These are phyloP conservation scores for Coniophora puteana DNA, from an alignment of 1,284 basidiomycete genomes.

Conservation along the genomic window DNA sequence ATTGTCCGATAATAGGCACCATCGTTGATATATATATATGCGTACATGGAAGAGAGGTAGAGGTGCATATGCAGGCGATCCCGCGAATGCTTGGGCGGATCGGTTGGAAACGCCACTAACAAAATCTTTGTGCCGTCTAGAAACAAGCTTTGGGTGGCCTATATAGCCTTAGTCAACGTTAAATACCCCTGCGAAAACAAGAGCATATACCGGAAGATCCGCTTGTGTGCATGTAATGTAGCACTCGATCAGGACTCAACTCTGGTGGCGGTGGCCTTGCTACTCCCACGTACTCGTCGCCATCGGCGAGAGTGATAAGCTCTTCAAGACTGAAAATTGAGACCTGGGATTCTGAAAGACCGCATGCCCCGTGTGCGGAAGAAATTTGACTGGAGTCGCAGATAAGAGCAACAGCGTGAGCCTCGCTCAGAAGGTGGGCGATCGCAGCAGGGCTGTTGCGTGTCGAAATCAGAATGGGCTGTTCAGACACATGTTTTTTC, in stretches of 20 bases:
- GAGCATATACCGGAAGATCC: not conserved
- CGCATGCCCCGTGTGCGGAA: not conserved
- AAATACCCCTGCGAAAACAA: not conserved
- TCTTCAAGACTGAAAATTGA: not conserved
- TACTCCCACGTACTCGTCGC: not conserved
- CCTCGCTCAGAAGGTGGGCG: not conserved
- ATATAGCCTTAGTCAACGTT: not conserved
- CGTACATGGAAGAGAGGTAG: not conserved
- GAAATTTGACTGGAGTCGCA: not conserved
- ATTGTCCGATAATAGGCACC: no score
- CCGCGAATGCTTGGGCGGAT: not conserved
- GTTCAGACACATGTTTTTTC: not conserved
- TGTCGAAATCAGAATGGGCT: not conserved
- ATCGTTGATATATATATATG: no score
- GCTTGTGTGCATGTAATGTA: not conserved
- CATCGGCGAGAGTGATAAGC: not conserved
- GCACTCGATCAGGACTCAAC: not conserved
- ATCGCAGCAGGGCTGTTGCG: not conserved
- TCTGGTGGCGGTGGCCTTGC: not conserved
- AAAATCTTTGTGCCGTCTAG: not conserved
- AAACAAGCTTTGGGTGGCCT: conserved; percentile 1
- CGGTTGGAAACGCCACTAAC: not conserved
- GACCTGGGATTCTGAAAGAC: not conserved
- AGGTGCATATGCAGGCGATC: not conserved
- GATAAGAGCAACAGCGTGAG: not conserved